Percentiles rank a stretch among this genome's conserved stretches.
Conservation (phyloP, 2,329 filamentous ascomycete genomes). For the Diaporthe amygdali region DNA sequence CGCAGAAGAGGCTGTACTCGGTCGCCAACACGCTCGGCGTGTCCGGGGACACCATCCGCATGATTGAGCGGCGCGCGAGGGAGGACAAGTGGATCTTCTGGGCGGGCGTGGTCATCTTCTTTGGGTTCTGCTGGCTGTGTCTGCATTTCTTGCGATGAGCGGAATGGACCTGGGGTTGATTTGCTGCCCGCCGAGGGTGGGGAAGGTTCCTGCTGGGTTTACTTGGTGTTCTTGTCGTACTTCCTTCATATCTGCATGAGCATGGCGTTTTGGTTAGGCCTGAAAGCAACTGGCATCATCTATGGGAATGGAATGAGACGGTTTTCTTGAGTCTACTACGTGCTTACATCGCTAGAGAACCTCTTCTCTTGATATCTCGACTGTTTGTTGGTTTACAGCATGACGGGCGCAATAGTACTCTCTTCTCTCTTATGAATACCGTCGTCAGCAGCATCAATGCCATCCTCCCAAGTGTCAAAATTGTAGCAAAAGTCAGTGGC, state of each 20-base stretch:
- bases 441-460: too few relatives aligned
- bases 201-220: neutral
- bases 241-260: slow-evolving; percentile 17
- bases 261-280: slow-evolving; percentile 21
- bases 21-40: slow-evolving; percentile 94
- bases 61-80: slow-evolving; percentile 88
- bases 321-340: neutral
- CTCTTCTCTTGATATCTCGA: neutral
- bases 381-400: neutral
- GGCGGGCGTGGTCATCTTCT: slow-evolving; percentile 83
- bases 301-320: neutral
- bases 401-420: neutral
- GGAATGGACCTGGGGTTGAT: neutral
- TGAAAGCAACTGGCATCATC: neutral
- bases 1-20: slow-evolving; percentile 87
- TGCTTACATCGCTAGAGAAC: too few relatives aligned
- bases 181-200: neutral
- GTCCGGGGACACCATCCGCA: slow-evolving; percentile 94
- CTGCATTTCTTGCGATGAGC: slow-evolving; percentile 80
- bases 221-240: neutral
- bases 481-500: neutral
- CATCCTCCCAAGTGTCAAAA: too few relatives aligned
- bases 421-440: fast-evolving
- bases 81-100: slow-evolving; percentile 99
- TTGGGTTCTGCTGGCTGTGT: slow-evolving; percentile 90